These are phyloP conservation scores for Kwoniella botswanensis DNA, from an alignment of 768 basidiomycete genomes.

Conservation along the genomic window DNA sequence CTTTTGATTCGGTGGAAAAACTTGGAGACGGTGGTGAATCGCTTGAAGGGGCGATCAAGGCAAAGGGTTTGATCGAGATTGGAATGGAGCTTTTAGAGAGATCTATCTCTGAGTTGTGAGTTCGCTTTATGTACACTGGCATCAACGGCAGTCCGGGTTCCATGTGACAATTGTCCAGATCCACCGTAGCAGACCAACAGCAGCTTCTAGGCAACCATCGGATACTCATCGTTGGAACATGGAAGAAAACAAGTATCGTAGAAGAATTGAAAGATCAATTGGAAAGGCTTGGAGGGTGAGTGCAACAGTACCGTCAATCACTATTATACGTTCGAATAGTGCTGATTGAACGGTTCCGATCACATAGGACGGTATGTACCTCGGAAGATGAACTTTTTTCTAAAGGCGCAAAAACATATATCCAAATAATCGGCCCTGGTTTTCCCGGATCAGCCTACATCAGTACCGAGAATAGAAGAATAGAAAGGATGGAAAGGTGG, in stretches of 20 bases:
- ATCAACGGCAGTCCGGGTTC: too few species aligned
- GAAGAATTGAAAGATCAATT: background rate
- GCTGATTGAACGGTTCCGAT: background rate
- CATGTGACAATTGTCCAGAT: background rate
- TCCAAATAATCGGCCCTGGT: background rate
- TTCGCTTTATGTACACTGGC: too few species aligned
- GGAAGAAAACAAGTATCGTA: background rate
- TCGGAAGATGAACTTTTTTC: background rate
- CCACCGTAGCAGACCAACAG: background rate
- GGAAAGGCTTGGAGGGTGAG: background rate
- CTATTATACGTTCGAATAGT: background rate
- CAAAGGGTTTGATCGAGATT: background rate
- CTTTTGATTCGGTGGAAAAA: background rate
- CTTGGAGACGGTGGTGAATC: background rate
- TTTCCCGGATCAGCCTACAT: background rate
- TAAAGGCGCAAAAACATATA: background rate
- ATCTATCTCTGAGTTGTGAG: background rate
- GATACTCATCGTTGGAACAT: background rate
- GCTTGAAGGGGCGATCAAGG: background rate
- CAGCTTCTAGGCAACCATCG: background rate
- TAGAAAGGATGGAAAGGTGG: background rate
- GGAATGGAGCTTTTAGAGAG: background rate
- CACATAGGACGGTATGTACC: background rate
- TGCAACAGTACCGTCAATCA: too few species aligned
- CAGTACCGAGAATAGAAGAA: background rate